Conservation (phyloP, 31 red algal species). For the Odonthalia washingtoniensis region DNA sequence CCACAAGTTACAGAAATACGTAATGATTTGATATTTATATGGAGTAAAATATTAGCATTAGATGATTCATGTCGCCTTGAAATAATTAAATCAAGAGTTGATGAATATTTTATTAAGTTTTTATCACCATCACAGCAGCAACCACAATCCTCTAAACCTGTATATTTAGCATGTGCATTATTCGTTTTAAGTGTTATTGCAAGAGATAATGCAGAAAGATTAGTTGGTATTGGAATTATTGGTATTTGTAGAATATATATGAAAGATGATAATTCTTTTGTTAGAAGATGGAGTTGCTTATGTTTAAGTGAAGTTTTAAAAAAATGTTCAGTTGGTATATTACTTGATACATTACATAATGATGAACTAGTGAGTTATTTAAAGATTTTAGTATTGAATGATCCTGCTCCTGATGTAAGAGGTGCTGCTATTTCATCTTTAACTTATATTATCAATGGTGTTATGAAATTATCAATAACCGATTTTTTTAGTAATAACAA, state of each 20-base stretch:
- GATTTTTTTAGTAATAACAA: background rate
- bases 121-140: slow-evolving; percentile 41
- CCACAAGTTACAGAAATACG: slow-evolving; percentile 56
- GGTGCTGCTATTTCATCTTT: slow-evolving; percentile 48
- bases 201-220: slow-evolving; percentile 38
- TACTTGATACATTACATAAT: slow-evolving; percentile 28
- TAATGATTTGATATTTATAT: slow-evolving; percentile 93
- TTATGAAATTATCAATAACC: background rate
- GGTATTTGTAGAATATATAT: slow-evolving; percentile 45
- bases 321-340: background rate
- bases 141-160: slow-evolving; percentile 22
- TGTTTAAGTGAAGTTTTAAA: slow-evolving; percentile 56
- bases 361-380: slow-evolving; percentile 21
- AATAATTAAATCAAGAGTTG: slow-evolving; percentile 77
- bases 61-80: slow-evolving; percentile 83
- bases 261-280: slow-evolving; percentile 36
- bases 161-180: slow-evolving; percentile 60
- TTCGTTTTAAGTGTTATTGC: slow-evolving; percentile 65
- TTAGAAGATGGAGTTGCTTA: slow-evolving; percentile 67
- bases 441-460: slow-evolving; percentile 46
- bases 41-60: slow-evolving; percentile 92
- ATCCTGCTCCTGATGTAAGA: slow-evolving; percentile 58
- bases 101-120: slow-evolving; percentile 81
- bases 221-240: slow-evolving; percentile 22
- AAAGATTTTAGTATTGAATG: slow-evolving; percentile 25